A percentile compares a stretch with the other conserved stretches of the same genome.
Evolutionary conservation across 345 rosid genomes (phyloP).

Genomic region (Rhodamnia rubescens): DNA sequence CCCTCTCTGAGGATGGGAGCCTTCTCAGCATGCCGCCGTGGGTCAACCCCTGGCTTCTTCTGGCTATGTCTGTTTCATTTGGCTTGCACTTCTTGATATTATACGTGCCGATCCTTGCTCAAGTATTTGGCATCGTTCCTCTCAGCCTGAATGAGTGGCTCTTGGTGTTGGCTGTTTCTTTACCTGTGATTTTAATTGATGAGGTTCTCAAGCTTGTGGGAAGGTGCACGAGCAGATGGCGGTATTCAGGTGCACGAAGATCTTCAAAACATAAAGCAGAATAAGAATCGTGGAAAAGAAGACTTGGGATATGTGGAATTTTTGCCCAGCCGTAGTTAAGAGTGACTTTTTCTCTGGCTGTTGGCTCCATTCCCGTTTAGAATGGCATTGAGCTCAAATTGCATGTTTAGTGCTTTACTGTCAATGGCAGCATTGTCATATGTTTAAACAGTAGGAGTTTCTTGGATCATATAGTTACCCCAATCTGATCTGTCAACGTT

Average conservation of each 20-base stretch:
- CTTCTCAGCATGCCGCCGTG: constrained; percentile 91
- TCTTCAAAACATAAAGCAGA: constrained; percentile 48
- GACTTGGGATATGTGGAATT: not conserved
- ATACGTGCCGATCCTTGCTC: constrained; percentile 79
- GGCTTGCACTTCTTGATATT: constrained; percentile 82
- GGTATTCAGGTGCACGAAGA: constrained; percentile 19
- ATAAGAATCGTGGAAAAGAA: constrained; percentile 9
- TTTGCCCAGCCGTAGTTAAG: not conserved
- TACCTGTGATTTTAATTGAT: constrained; percentile 81
- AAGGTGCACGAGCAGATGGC: constrained; percentile 37
- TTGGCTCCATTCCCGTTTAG: not conserved
- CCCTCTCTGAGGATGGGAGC: constrained; percentile 86
- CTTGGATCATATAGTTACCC: not conserved
- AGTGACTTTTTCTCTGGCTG: not conserved
- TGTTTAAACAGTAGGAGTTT: not conserved
- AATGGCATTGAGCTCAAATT: not conserved
- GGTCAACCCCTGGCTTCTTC: constrained; percentile 80
- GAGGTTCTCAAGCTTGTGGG: constrained; percentile 80
- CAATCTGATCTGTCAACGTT: not conserved
- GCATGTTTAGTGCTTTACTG: not conserved
- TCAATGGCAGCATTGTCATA: not conserved
- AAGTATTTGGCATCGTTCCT: constrained; percentile 72
- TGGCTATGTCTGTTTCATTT: constrained; percentile 77
- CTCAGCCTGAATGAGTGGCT: constrained; percentile 86
- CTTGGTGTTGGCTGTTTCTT: constrained; percentile 59